Base-by-base conservation (phyloP, 1,284 basidiomycete species). In the Malassezia cuniculi region DNA sequence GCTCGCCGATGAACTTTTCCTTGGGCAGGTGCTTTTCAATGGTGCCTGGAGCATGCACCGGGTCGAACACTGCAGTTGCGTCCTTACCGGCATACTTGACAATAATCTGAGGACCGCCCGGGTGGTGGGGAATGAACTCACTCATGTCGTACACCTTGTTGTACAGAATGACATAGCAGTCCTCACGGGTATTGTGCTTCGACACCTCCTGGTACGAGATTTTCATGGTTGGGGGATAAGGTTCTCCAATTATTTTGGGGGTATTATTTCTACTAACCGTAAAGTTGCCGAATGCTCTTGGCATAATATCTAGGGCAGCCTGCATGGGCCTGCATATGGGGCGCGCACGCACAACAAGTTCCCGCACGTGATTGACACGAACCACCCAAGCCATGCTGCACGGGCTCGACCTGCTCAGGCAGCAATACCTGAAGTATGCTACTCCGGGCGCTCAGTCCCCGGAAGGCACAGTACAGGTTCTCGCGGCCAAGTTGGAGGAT, bases 401-500 rank as follows among this genome's bases (percentile, higher is more conserved):
- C 47, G 58, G 62, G 35, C 52, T 60, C 34, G 57, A 60, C 36
- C 59, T 62, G 41, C 54, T 66, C 31, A 59, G 49, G 17, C 57
- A 52, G 44, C 58, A 61, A 41, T 65, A 63, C 43, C 46, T 48
- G 12, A 48, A 61, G 39, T 55, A 60, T n/a, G 45, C 66, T 32
- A 53, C 57, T 35, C 48, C 55, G 30, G 53, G 48, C 10, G 48
- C 56, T 24, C 86, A 93, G 68, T 82, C 81, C 0, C 76, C 87
- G 1, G 71, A 75, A 12, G 83, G 86, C 47, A 87, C 85, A 14
- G 84, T 95, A 55, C 75, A 77, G 31, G 80, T 81, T 52, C 80
- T 95, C 45, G 81, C 81, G 50, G 86, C 93, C 65, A 74, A 85
- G 34, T 78, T 97, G 6, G 41, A 48, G 4, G 42, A 54, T 17